Percentiles rank a stretch among this genome's conserved stretches.
Evolutionary conservation across 2,329 filamentous ascomycete genomes (phyloP).

Genomic region (Xylaria sp.): DNA sequence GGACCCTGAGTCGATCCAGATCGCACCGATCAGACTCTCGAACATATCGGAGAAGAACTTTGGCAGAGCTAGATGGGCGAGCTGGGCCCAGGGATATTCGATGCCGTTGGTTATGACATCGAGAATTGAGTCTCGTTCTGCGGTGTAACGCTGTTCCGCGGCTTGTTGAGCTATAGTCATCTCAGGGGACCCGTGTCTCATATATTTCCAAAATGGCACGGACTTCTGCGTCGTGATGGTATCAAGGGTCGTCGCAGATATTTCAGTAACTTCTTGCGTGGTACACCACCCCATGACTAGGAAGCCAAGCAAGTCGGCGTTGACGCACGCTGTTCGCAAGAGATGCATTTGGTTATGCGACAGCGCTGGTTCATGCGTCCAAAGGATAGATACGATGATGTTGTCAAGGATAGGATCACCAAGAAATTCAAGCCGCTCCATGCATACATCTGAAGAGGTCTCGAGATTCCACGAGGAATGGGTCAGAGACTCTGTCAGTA

Average conservation of each 20-base stretch:
- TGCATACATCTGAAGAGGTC: constrained; percentile 53
- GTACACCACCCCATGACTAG: constrained; percentile 70
- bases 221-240: constrained; percentile 43
- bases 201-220: constrained; percentile 74
- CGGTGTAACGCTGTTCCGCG: constrained; percentile 58
- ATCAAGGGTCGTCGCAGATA: constrained; percentile 42
- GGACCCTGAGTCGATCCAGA: constrained; percentile 82
- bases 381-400: constrained; percentile 74
- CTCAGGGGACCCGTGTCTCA: constrained; percentile 66
- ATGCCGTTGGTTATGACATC: constrained; percentile 60
- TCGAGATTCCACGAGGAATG: constrained; percentile 71
- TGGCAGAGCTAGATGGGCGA: constrained; percentile 71
- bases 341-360: constrained; percentile 74
- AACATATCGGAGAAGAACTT: constrained; percentile 89
- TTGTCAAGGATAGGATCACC: constrained; percentile 88
- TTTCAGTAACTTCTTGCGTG: constrained; percentile 48
- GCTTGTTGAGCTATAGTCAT: constrained; percentile 60
- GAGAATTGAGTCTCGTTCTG: constrained; percentile 61
- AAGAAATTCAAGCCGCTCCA: constrained; percentile 86
- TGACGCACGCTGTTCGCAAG: constrained; percentile 80
- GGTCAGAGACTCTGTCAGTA: constrained; percentile 83
- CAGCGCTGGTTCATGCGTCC: constrained; percentile 56
- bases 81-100: constrained; percentile 80
- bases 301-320: constrained; percentile 83
- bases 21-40: constrained; percentile 81